These are phyloP conservation scores for Exobasidium cylindrosporum DNA, from an alignment of 1,284 basidiomycete genomes.

Conservation along the genomic window DNA sequence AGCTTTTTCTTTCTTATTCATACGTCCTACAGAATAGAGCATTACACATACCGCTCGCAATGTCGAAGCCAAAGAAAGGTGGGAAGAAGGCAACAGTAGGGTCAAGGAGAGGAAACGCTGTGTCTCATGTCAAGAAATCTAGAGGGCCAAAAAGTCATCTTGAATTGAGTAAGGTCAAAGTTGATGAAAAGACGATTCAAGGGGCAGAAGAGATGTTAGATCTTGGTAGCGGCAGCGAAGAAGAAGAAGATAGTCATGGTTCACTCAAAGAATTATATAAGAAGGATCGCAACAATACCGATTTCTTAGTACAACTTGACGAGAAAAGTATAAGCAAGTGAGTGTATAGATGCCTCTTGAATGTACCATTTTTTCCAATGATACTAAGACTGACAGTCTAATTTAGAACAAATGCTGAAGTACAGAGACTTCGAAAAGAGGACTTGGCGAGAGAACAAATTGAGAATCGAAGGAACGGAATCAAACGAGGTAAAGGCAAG, in stretches of 20 bases:
- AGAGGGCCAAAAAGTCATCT: background rate
- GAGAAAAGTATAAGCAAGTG: constrained; percentile 1
- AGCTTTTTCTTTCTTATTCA: background rate
- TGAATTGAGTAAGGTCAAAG: background rate
- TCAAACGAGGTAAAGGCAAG: background rate
- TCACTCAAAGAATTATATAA: background rate
- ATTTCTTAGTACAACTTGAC: background rate
- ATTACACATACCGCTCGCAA: no score
- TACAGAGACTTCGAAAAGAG: background rate
- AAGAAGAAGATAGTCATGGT: background rate
- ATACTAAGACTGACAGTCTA: no score
- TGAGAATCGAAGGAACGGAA: background rate
- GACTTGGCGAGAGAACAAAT: background rate
- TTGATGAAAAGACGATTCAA: background rate
- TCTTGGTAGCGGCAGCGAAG: background rate
- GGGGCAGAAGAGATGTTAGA: constrained; percentile 3
- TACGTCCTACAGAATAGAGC: no score
- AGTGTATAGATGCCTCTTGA: background rate
- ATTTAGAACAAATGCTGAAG: background rate
- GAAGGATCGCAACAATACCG: background rate
- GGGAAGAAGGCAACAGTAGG: background rate
- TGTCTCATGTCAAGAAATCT: no score
- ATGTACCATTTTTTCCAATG: background rate
- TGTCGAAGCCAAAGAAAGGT: background rate
- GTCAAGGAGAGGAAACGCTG: background rate